Base-by-base conservation (phyloP, 495 filamentous ascomycete genomes). In the Pseudoneurospora amorphoporcata region DNA sequence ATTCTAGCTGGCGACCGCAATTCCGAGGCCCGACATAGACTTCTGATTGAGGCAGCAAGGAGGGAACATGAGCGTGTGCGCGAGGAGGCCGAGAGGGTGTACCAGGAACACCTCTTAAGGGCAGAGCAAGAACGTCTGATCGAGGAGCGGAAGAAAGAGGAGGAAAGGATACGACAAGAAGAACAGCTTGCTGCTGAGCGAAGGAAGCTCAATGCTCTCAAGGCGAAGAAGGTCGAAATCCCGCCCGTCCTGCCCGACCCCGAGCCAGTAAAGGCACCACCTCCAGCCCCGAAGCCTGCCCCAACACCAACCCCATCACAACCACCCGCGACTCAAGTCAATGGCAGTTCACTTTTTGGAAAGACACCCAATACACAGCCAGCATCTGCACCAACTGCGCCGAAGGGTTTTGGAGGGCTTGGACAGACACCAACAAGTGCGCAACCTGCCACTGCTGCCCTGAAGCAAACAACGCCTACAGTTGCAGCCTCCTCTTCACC, bases 51-150 rank as follows among this genome's bases (percentile, higher is more conserved):
- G 47, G 82, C 86, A 53, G 91, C 89, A 1, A 87, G 86, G 16
- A 85, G 81, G 29, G 85, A 87, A 72, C 91, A 94, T 75, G 86
- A 90, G 2, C 85, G 86, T 16, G 83, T 94, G 17, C 84, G 90
- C 17, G 84, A 88, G 71, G 85, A 87, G 37, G 92, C 92, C 65
- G 83, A 81, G 74, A 83, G 75, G 72, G 86, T 78, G 8, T 83
- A 72, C 76, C 83, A 80, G 72, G 82, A 78, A 72, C 83, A 84
- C 79, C 82, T 78, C 71, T 79, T 79, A 74, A 80, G 84, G 45
- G 81, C 87, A 72, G 82, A 87, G 70, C 78, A 77, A 32, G 81
- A 81, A 68, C 80, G 79, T n/a, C 75, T 88, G 41, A 78, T 81
- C 58, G 84, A 87, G 68, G 84, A 86, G 68, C 80, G 84, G 39